Evolutionary conservation across 2,329 filamentous ascomycete genomes (phyloP), one percentile per base, ranked within the genome.

Genomic region (Reticulascus tulasneorum): DNA sequence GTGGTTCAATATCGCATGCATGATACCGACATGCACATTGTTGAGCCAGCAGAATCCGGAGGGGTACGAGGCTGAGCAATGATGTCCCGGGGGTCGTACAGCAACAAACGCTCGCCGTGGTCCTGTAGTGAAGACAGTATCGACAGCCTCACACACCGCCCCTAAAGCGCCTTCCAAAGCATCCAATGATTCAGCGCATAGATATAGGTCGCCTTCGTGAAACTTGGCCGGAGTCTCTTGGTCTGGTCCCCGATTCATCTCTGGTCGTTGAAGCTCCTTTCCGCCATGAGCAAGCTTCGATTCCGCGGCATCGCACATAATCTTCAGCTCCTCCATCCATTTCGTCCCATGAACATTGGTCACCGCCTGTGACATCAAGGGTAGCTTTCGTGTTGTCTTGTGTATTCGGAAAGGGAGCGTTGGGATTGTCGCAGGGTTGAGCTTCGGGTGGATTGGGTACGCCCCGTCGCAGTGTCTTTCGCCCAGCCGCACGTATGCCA

Each of bases 21-120:
- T 86, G 47, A 98, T 95, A 1, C 91, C 93, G 16, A 98, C 87
- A 55, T 97, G 91, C 1, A 98, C 89, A 55, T 98, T 98, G 60
- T 98, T 98, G 33, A 98, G 67, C 91, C 93, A 98, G 65, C 93
- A 98, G 56, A 98, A 98, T 0, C 93, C 93, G 3, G 91, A 96
- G 1, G 93, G 93, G 50, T 84, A 83, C 32, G 84, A 79, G 5
- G 87, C 79, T 3, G 91, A 95, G 62, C 93, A 98, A 56, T 98
- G 93, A 56, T 98, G 93, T 1, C 93, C 93, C 0, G 93, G 93
- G 5, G 93, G 93, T 21, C 93, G 81, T 32, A 97, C 85, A 19
- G 85, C 90, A 32, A 97, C 88, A 58, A 98, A 98, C 0, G 90
- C 89, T 37, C 88, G 79, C 29, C 75, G 79, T 16, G 84, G 82